phyloP scores from a whole-genome alignment of 2,329 filamentous ascomycete genomes.

The Capronia epimyces region DNA sequence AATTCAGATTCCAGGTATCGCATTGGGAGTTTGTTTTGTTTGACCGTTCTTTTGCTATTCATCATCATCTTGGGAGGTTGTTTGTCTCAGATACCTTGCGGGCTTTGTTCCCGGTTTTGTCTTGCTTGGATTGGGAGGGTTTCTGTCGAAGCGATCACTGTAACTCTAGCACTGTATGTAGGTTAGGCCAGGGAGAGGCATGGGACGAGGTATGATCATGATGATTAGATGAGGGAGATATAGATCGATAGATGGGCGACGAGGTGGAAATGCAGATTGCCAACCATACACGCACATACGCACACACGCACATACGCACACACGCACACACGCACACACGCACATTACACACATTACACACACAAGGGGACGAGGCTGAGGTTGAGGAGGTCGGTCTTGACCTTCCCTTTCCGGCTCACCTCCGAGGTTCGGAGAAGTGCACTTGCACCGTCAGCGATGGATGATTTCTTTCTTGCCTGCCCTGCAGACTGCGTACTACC shows the following conservation, averaged over 20 bases:
- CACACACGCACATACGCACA: too few species aligned
- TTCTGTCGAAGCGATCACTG: neutral
- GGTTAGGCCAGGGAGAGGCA: neutral
- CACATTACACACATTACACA: too few species aligned
- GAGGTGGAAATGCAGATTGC: too few species aligned
- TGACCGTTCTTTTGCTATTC: neutral
- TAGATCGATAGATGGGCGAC: too few species aligned
- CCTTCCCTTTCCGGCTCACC: neutral
- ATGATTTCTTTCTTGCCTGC: neutral
- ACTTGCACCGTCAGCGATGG: too few species aligned
- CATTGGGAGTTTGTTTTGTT: neutral
- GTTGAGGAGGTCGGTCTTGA: neutral
- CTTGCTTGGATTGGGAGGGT: neutral
- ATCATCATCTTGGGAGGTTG: conserved; percentile 12
- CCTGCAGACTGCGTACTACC: neutral
- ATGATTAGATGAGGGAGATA: neutral
- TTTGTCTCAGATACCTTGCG: conserved; percentile 29
- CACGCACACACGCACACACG: too few species aligned
- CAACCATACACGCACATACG: too few species aligned
- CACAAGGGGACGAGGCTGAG: neutral
- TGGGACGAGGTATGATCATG: neutral
- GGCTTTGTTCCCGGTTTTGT: conserved; percentile 26
- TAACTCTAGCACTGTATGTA: neutral
- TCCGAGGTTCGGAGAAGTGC: neutral
- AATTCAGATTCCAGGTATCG: too few species aligned